Conservation (phyloP, 768 basidiomycete genomes). For the Pisolithus tinctorius region DNA sequence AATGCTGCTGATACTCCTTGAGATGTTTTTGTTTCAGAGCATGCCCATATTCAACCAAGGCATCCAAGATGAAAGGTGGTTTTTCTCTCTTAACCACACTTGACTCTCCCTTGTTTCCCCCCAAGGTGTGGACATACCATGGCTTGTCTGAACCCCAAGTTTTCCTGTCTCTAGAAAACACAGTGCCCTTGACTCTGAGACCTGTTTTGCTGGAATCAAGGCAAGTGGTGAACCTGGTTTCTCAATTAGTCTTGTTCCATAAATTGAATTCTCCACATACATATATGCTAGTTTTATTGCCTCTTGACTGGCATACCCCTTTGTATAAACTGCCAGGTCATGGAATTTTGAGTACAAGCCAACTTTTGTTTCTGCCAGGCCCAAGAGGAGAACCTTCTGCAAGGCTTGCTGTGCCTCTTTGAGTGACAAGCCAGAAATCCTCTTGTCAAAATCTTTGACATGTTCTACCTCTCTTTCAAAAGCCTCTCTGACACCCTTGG, state of each 20-base stretch:
- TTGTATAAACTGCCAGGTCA: constrained; percentile 43
- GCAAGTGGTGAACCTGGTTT: constrained; percentile 53
- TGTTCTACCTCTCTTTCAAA: constrained; percentile 49
- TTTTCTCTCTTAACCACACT: neutral
- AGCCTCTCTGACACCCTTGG: constrained; percentile 31
- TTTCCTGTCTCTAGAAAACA: constrained; percentile 36
- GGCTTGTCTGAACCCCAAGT: constrained; percentile 30
- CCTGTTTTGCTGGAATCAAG: constrained; percentile 71
- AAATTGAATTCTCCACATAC: constrained; percentile 32
- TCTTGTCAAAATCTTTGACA: constrained; percentile 38
- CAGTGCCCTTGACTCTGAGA: constrained; percentile 35
- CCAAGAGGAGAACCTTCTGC: constrained; percentile 40
- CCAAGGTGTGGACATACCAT: constrained; percentile 17
- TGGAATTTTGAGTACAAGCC: constrained; percentile 61
- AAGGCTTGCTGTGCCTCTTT: constrained; percentile 34
- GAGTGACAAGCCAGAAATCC: constrained; percentile 16
- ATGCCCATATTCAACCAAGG: constrained; percentile 35
- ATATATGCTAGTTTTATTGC: constrained; percentile 59
- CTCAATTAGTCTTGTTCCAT: neutral
- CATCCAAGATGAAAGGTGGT: constrained; percentile 36
- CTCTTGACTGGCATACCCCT: constrained; percentile 40
- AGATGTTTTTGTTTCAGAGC: constrained; percentile 30
- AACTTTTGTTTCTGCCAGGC: constrained; percentile 44
- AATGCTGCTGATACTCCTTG: constrained; percentile 26
- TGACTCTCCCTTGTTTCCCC: constrained; percentile 2